Evolutionary conservation across 495 filamentous ascomycete genomes (phyloP).

Genomic region (Symbiotaphrina buchneri): DNA sequence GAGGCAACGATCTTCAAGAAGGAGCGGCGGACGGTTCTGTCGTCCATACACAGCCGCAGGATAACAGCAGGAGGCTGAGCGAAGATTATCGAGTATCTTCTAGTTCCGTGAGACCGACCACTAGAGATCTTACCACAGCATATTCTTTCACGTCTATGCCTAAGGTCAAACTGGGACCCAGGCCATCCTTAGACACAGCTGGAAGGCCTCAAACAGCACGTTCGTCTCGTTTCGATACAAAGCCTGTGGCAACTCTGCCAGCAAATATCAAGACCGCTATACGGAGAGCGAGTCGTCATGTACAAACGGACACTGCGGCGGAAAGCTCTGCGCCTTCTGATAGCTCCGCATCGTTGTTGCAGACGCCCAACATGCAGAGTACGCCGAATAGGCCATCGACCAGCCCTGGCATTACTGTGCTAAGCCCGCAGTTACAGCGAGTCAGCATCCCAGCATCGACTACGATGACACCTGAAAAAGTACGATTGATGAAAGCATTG

Average conservation of each 20-base stretch:
- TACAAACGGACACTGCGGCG: no score
- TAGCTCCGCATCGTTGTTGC: no score
- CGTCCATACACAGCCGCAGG: no score
- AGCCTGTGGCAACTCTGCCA: slow-evolving; percentile 10
- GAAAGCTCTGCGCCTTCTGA: no score
- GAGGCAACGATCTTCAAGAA: no score
- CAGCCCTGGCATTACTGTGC: no score
- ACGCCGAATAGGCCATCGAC: no score
- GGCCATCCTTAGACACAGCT: slow-evolving; percentile 48
- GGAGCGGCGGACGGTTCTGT: no score
- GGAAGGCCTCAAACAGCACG: slow-evolving; percentile 41
- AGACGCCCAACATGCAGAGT: no score
- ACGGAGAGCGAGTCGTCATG: no score
- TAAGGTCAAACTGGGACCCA: slow-evolving; percentile 67
- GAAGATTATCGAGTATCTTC: slow-evolving; percentile 1
- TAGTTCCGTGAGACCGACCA: background rate
- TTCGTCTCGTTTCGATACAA: slow-evolving; percentile 12
- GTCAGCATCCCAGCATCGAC: slow-evolving; percentile 30
- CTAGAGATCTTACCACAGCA: background rate
- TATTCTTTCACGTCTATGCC: slow-evolving; percentile 32
- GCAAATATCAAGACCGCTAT: slow-evolving; percentile 9
- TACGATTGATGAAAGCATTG: slow-evolving; percentile 79
- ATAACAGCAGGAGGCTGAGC: background rate
- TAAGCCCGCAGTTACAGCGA: no score
- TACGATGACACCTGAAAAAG: slow-evolving; percentile 69